These are phyloP conservation scores for Papiliotrema flavescens DNA, from an alignment of 1,284 basidiomycete species.

Conservation along the genomic window DNA sequence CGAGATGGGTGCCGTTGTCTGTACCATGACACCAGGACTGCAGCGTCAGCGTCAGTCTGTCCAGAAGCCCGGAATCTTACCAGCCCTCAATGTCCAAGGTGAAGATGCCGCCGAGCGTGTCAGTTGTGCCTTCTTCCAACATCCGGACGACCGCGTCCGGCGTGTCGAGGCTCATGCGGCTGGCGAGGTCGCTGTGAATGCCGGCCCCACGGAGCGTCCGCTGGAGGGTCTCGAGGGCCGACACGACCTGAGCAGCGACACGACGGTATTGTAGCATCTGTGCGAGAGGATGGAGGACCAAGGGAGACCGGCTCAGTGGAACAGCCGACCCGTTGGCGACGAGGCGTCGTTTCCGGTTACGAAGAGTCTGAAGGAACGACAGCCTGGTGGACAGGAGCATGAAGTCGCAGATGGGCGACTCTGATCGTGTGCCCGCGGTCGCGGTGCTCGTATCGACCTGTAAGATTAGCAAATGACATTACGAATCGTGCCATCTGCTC, in stretches of 20 bases:
- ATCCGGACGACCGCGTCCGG: not conserved
- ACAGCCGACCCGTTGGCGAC: constrained; percentile 3
- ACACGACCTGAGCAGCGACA: not conserved
- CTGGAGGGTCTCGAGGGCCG: not conserved
- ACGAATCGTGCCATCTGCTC: constrained; percentile 2
- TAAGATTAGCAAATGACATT: not conserved
- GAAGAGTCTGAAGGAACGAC: constrained; percentile 29
- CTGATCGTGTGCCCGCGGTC: not conserved
- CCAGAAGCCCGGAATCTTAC: constrained; percentile 1
- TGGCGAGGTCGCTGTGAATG: not conserved
- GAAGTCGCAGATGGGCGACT: constrained; percentile 29
- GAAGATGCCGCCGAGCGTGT: not conserved
- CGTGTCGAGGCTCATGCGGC: not conserved
- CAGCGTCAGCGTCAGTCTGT: not conserved
- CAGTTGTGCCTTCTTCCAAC: not conserved
- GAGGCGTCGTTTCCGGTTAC: constrained; percentile 29
- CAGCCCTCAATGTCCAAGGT: not conserved
- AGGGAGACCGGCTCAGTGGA: constrained; percentile 1
- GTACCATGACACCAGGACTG: constrained; percentile 4
- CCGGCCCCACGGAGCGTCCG: not conserved
- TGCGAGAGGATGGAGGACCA: constrained; percentile 27
- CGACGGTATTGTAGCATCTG: not conserved
- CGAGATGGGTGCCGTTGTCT: constrained; percentile 1
- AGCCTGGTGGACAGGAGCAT: constrained; percentile 28
- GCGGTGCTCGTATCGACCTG: constrained; percentile 31